Conservation (phyloP, 208 protist species). For the Trypanosoma cruzi region DNA sequence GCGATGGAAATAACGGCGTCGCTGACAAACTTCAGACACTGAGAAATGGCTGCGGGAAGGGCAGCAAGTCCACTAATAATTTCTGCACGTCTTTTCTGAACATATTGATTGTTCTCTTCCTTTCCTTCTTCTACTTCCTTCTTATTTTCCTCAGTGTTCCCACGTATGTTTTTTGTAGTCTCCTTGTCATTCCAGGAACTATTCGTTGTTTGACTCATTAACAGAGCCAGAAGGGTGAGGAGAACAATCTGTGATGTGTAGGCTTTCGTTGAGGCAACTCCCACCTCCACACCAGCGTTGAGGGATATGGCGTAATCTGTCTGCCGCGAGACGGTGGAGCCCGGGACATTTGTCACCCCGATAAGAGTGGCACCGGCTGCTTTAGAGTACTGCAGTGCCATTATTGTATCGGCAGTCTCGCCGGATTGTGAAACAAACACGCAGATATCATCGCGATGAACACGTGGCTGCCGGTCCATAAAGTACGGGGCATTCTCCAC, state of each 20-base stretch:
- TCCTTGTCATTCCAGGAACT: neutral
- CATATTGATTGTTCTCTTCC: neutral
- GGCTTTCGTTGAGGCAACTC: slow-evolving; percentile 97
- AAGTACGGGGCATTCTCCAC: slow-evolving; percentile 95
- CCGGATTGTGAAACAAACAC: slow-evolving; percentile 95
- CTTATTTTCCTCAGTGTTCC: neutral
- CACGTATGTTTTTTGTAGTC: neutral
- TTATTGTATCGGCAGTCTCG: slow-evolving; percentile 95
- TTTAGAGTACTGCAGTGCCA: slow-evolving; percentile 87
- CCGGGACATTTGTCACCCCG: slow-evolving; percentile 95
- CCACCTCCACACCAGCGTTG: slow-evolving; percentile 94
- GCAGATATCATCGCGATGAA: slow-evolving; percentile 87
- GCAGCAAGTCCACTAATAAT: slow-evolving; percentile 69
- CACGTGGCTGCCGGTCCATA: slow-evolving; percentile 76
- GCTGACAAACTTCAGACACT: slow-evolving; percentile 59
- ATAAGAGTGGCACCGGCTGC: slow-evolving; percentile 71
- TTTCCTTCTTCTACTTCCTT: neutral
- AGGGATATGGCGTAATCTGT: slow-evolving; percentile 89
- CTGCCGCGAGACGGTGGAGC: slow-evolving; percentile 87
- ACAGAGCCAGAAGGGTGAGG: slow-evolving; percentile 90
- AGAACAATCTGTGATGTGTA: slow-evolving; percentile 96
- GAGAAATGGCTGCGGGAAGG: slow-evolving; percentile 58
- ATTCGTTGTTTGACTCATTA: slow-evolving; percentile 61
- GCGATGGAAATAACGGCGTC: slow-evolving; percentile 69
- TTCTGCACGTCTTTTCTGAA: slow-evolving; percentile 50